A percentile compares a stretch with the other conserved stretches of the same genome.
These are phyloP conservation scores for Mycena maculata DNA, from an alignment of 768 basidiomycete genomes.

Conservation along the genomic window DNA sequence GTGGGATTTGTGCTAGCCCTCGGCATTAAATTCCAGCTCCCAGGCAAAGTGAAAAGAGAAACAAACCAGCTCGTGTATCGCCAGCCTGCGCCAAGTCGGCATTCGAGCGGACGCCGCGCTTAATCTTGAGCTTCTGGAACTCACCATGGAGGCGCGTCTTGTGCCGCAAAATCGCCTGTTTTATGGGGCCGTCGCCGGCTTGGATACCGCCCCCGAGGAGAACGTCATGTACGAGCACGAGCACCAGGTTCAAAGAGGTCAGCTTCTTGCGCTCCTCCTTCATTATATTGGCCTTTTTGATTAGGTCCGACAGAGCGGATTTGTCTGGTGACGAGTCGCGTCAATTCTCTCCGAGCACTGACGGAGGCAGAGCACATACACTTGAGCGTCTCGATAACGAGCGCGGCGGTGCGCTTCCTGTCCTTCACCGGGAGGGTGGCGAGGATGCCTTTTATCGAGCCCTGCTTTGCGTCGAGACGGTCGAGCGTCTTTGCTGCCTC, in stretches of 20 bases:
- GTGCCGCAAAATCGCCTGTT: slow-evolving; percentile 88
- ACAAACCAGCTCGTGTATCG: slow-evolving; percentile 72
- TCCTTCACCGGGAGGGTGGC: slow-evolving; percentile 78
- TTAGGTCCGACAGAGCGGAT: slow-evolving; percentile 75
- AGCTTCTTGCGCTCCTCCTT: slow-evolving; percentile 82
- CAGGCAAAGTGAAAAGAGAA: slow-evolving; percentile 10
- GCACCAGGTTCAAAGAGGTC: slow-evolving; percentile 78
- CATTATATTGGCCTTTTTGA: slow-evolving; percentile 73
- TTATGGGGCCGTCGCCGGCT: slow-evolving; percentile 90
- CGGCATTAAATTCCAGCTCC: background rate
- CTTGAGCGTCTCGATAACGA: slow-evolving; percentile 95
- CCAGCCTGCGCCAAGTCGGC: slow-evolving; percentile 70
- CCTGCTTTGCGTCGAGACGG: slow-evolving; percentile 87
- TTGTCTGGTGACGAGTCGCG: slow-evolving; percentile 67
- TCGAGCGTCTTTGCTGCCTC: slow-evolving; percentile 87
- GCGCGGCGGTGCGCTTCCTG: slow-evolving; percentile 82
- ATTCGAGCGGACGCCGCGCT: slow-evolving; percentile 73
- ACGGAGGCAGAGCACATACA: slow-evolving; percentile 66
- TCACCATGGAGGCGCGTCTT: slow-evolving; percentile 91
- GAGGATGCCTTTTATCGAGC: slow-evolving; percentile 91
- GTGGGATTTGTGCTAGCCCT: slow-evolving; percentile 73
- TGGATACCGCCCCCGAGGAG: slow-evolving; percentile 88
- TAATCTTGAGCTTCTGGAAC: slow-evolving; percentile 85
- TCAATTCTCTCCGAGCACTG: background rate
- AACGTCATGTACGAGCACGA: slow-evolving; percentile 92